phyloP scores from a whole-genome alignment of 208 protist genomes.

The Hexamita inflata region DNA sequence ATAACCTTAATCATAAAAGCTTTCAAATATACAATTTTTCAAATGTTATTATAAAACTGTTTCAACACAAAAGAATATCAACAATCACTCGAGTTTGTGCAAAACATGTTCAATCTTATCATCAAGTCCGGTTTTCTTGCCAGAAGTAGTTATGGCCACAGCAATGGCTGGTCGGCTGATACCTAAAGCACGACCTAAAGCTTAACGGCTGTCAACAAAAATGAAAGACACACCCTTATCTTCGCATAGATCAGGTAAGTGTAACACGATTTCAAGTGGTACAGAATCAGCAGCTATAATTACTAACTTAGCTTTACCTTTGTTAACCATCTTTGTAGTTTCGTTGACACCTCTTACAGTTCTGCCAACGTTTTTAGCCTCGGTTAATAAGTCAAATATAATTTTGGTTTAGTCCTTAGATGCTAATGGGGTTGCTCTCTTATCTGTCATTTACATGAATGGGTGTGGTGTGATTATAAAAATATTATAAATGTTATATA shows the following conservation, averaged over 20 bases:
- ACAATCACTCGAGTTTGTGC: too few relatives aligned
- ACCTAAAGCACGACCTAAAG: slow-evolving; percentile 21
- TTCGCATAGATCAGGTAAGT: slow-evolving; percentile 39
- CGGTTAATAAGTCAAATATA: slow-evolving; percentile 89
- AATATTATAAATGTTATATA: too few relatives aligned
- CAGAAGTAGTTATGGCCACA: slow-evolving; percentile 61
- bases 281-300: slow-evolving; percentile 34
- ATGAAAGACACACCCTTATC: slow-evolving; percentile 34
- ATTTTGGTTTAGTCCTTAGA: background rate
- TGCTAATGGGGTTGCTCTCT: background rate
- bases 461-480: too few relatives aligned
- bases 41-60: too few relatives aligned
- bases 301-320: slow-evolving; percentile 30
- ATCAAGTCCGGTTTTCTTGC: too few relatives aligned
- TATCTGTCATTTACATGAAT: background rate
- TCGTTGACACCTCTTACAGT: slow-evolving; percentile 48
- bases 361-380: slow-evolving; percentile 87
- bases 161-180: slow-evolving; percentile 30
- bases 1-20: too few relatives aligned
- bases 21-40: too few relatives aligned
- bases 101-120: too few relatives aligned
- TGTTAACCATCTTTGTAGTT: slow-evolving; percentile 25
- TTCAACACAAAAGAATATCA: too few relatives aligned
- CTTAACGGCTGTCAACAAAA: slow-evolving; percentile 26
- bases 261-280: slow-evolving; percentile 36